Evolutionary conservation across 768 basidiomycete genomes (phyloP).

Genomic region (Collybiopsis luxurians): DNA sequence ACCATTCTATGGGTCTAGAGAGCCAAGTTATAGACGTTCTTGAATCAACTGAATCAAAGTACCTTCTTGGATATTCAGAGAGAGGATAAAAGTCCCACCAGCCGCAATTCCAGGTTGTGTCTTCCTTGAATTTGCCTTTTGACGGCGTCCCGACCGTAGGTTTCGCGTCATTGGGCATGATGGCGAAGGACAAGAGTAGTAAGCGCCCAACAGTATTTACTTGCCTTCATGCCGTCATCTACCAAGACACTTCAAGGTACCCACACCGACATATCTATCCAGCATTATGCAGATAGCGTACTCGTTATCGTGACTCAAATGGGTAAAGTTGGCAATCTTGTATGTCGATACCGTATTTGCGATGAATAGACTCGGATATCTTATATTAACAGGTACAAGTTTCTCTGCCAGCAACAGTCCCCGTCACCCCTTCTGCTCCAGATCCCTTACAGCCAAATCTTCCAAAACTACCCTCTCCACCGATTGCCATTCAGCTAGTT

Average conservation of each 20-base stretch:
- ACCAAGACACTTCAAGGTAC: constrained; percentile 52
- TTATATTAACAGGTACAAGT: constrained; percentile 69
- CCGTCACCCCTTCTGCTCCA: constrained; percentile 39
- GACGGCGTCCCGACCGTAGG: constrained; percentile 33
- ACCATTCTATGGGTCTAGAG: constrained; percentile 69
- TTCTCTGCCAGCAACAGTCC: constrained; percentile 62
- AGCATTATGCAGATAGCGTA: constrained; percentile 75
- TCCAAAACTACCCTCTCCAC: constrained; percentile 51
- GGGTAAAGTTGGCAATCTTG: constrained; percentile 87
- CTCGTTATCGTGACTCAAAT: constrained; percentile 89
- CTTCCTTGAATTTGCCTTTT: constrained; percentile 55
- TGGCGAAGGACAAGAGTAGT: background rate
- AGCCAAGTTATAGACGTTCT: background rate
- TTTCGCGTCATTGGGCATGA: constrained; percentile 19
- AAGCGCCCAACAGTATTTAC: background rate
- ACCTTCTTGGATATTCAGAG: constrained; percentile 56
- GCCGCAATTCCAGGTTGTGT: constrained; percentile 53
- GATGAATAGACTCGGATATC: no score
- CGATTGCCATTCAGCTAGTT: constrained; percentile 71
- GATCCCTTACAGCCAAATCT: constrained; percentile 33
- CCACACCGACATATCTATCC: constrained; percentile 73
- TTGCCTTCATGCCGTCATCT: constrained; percentile 33
- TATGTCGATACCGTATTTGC: constrained; percentile 34
- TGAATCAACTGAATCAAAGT: constrained; percentile 12
- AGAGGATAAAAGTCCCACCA: constrained; percentile 78